Evolutionary conservation across 345 rosid genomes (phyloP).

Genomic region (Stellera chamaejasme): DNA sequence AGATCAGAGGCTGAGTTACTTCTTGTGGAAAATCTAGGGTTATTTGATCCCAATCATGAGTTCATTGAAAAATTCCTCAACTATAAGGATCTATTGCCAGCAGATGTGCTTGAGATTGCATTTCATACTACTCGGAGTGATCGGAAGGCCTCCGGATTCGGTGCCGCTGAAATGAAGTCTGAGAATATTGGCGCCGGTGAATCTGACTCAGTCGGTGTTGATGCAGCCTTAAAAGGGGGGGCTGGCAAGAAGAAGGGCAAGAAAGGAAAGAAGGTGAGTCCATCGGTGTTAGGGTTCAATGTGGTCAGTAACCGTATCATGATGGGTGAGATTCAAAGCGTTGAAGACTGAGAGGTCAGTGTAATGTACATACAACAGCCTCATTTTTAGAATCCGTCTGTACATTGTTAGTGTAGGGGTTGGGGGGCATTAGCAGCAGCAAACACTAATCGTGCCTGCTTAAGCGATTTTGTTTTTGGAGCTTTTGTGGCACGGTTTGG

Average conservation of each 20-base stretch:
- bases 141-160: slow-evolving; percentile 26
- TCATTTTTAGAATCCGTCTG: too few relatives aligned
- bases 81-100: slow-evolving; percentile 74
- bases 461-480: too few relatives aligned
- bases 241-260: slow-evolving; percentile 68
- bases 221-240: slow-evolving; percentile 54
- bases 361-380: too few relatives aligned
- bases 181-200: slow-evolving; percentile 20
- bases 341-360: slow-evolving; percentile 47
- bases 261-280: slow-evolving; percentile 84
- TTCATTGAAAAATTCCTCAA: slow-evolving; percentile 92
- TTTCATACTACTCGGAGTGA: slow-evolving; percentile 45
- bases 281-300: slow-evolving; percentile 76
- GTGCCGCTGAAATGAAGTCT: slow-evolving; percentile 34
- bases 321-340: slow-evolving; percentile 97
- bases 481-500: too few relatives aligned
- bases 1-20: slow-evolving; percentile 86
- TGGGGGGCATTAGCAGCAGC: too few relatives aligned
- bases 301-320: slow-evolving; percentile 96
- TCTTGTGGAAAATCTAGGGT: slow-evolving; percentile 65
- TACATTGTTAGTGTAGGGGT: too few relatives aligned
- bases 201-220: slow-evolving; percentile 15
- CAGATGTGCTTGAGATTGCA: slow-evolving; percentile 87
- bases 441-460: too few relatives aligned
- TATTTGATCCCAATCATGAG: slow-evolving; percentile 59